Evolutionary conservation across 768 basidiomycete genomes (phyloP), one percentile per base, ranked within the genome.

Genomic region (Mycena sanguinolenta): DNA sequence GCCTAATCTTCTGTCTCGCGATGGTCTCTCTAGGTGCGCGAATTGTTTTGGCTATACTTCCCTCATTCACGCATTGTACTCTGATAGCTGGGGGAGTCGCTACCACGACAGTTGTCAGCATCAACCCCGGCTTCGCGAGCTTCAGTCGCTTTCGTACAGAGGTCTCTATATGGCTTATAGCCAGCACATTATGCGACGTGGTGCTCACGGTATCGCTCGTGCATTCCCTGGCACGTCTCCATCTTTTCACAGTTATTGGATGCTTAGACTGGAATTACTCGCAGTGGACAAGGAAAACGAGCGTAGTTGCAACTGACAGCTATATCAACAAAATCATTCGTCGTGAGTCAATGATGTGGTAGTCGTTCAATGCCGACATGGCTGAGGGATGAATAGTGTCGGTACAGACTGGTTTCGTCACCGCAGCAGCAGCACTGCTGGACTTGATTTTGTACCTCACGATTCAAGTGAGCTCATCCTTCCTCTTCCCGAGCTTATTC

Each of bases 241-340:
- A 23, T 34, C 7, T 8, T n/a, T 42, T 42, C 14, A 42, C 14
- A 42, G 14, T 19, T 42, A 17, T 14, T 42, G 39, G 1, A 46
- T n/a, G 44, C 44, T 46, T n/a, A 46, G 21, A 46, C 36, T 38
- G 36, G 8, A 12, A 21, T 46, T 9, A 46, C n/a, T 42, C 23
- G 19, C 12, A 74, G 73, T 72, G 63, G 68, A 60, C 49, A 16
- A 50, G 65, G 1, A 69, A 69, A 36, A 73, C 69, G 0, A 65
- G 53, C 9, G 21, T 73, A 0, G 36, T 53, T 4, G 27, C 58
- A 10, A 75, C 60, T 12, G 74, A 75, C 36, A 61, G 69, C 27
- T 61, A 63, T 38, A 50, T 74, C 42, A 72, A 67, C 50, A 67
- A 69, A 36, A 65, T 75, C 23, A 75, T 75, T 27, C 71, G 71